Conservation (phyloP, 1,139 yeast genomes). For the Hemisphaericaspora xylanilytica region DNA sequence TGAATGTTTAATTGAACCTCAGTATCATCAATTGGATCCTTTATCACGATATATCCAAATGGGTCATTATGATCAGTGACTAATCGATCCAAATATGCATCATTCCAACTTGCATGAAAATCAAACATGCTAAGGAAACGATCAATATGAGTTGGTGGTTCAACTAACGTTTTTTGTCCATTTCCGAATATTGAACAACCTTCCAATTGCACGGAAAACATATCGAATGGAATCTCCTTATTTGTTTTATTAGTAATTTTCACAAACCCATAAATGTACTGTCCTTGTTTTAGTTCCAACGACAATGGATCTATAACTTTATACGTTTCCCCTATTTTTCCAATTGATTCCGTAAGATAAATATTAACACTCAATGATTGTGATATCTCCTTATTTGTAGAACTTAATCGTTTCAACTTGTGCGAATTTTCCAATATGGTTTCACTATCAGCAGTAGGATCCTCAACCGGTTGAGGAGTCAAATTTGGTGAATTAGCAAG, state of each 20-base stretch:
- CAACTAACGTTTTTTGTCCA: conserved; percentile 12
- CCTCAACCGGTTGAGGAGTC: conserved; percentile 11
- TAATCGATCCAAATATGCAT: conserved; percentile 32
- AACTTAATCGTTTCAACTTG: conserved; percentile 31
- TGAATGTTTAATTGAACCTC: conserved; percentile 25
- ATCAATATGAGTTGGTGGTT: conserved; percentile 12
- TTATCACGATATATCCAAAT: conserved; percentile 16
- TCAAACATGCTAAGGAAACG: conserved; percentile 40
- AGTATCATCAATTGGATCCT: conserved; percentile 36
- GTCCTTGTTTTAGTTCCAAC: conserved; percentile 39
- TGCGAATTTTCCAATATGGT: conserved; percentile 38
- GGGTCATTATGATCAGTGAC: conserved; percentile 30
- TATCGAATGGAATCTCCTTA: conserved; percentile 35
- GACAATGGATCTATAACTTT: conserved; percentile 28
- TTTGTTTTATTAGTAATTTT: conserved; percentile 32
- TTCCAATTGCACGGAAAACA: conserved; percentile 40
- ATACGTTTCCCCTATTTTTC: conserved; percentile 30
- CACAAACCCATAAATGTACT: conserved; percentile 39
- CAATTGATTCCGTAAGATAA: conserved; percentile 30
- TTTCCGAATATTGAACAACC: conserved; percentile 30
- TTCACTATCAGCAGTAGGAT: conserved; percentile 12
- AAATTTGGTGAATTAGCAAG: conserved; percentile 16
- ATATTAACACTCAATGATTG: conserved; percentile 28
- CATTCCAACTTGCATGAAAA: conserved; percentile 44
- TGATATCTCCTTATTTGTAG: conserved; percentile 29